Conservation (phyloP, 345 rosid genomes). For the Eucalyptus rudis region DNA sequence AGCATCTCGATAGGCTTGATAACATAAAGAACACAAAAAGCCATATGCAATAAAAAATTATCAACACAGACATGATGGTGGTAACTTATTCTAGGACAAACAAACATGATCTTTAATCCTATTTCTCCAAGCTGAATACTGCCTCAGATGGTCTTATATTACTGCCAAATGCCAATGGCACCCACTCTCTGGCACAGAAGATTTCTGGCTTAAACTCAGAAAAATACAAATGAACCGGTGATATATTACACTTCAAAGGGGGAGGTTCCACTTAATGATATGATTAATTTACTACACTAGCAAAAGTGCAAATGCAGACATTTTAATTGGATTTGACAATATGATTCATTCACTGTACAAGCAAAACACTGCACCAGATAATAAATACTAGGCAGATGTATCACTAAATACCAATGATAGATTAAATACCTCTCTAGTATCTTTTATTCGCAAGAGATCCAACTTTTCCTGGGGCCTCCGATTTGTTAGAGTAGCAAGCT, state of each 20-base stretch:
- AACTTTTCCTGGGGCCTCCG: constrained; percentile 76
- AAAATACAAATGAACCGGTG: background rate
- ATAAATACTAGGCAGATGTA: background rate
- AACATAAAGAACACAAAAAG: background rate
- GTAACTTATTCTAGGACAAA: background rate
- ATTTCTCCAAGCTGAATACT: background rate
- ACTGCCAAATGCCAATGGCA: background rate
- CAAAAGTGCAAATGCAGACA: background rate
- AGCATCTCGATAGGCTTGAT: background rate
- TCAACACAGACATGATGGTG: background rate
- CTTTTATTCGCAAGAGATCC: constrained; percentile 71
- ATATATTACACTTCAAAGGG: background rate
- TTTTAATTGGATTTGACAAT: background rate
- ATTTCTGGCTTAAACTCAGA: background rate
- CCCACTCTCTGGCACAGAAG: background rate
- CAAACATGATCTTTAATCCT: background rate
- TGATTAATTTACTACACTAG: background rate
- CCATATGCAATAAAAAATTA: background rate
- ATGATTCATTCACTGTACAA: background rate
- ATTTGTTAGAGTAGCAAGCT: constrained; percentile 73
- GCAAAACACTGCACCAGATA: background rate
- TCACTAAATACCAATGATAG: background rate
- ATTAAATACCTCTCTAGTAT: constrained; percentile 67
- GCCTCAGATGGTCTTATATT: background rate
- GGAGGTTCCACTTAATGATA: background rate